Percentiles rank a stretch among this genome's conserved stretches.
phyloP scores from a whole-genome alignment of 1,284 basidiomycete species.

The Paramarasmius palmivorus region DNA sequence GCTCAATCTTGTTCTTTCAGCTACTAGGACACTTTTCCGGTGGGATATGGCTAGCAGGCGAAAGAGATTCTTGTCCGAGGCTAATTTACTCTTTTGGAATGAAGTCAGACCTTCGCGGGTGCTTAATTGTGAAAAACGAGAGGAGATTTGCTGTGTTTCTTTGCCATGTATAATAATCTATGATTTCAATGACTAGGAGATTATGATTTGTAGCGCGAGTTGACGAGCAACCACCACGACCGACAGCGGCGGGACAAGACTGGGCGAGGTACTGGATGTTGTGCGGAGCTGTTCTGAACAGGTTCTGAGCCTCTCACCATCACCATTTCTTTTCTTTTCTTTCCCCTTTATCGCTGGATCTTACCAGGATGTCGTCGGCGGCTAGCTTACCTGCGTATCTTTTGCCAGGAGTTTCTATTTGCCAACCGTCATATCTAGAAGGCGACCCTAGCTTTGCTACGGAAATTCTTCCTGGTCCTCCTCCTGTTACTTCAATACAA shows the following conservation, averaged over 20 bases:
- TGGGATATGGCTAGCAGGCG: too few relatives aligned
- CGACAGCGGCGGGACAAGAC: too few relatives aligned
- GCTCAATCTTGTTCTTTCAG: too few relatives aligned
- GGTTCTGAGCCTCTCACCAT: not conserved
- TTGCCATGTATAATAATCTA: too few relatives aligned
- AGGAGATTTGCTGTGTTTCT: too few relatives aligned
- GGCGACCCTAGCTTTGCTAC: constrained; percentile 76
- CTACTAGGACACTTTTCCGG: too few relatives aligned
- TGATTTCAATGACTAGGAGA: too few relatives aligned
- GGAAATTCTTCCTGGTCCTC: constrained; percentile 82
- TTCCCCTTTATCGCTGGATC: not conserved
- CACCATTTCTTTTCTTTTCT: not conserved
- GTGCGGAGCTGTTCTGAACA: not conserved
- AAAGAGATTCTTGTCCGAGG: too few relatives aligned
- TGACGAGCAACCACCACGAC: too few relatives aligned
- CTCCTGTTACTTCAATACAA: constrained; percentile 65
- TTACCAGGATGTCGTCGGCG: constrained; percentile 59
- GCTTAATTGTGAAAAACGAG: too few relatives aligned
- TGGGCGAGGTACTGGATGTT: not conserved
- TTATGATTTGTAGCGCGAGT: too few relatives aligned
- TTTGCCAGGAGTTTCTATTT: constrained; percentile 64
- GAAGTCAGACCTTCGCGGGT: not conserved
- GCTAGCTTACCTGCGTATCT: constrained; percentile 67
- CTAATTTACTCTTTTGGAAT: too few relatives aligned
- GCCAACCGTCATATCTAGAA: constrained; percentile 76